Conservation (phyloP, 192 early-diverging fungal genomes). For the Coemansia sp. region DNA sequence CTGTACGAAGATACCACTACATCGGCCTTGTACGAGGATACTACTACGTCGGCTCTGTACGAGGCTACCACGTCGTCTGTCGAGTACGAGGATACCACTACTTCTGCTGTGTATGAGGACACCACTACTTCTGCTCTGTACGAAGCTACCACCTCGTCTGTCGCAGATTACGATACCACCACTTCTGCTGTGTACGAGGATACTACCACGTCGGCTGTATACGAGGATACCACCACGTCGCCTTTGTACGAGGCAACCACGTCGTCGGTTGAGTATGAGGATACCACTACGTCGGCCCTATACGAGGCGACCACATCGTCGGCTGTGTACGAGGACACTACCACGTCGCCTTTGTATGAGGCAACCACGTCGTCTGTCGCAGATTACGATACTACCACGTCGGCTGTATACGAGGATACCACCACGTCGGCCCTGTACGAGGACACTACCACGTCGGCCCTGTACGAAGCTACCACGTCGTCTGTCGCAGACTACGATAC, state of each 20-base stretch:
- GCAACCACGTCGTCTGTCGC: neutral
- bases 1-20: slow-evolving; percentile 4
- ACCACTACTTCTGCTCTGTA: too few relatives aligned
- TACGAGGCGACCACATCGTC: neutral
- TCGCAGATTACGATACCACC: neutral
- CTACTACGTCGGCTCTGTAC: neutral
- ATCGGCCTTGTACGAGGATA: neutral
- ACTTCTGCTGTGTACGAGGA: neutral
- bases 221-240: neutral
- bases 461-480: neutral
- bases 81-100: neutral
- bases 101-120: too few relatives aligned
- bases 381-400: neutral
- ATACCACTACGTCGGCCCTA: neutral
- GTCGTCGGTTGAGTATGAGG: too few relatives aligned
- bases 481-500: neutral
- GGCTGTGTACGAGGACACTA: neutral
- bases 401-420: too few relatives aligned
- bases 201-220: neutral
- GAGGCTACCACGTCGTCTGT: neutral
- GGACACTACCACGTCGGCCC: neutral
- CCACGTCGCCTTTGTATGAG: neutral
- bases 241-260: too few relatives aligned
- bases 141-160: too few relatives aligned
- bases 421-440: too few relatives aligned